A percentile compares a stretch with the other conserved stretches of the same genome.
Conservation (phyloP, 345 rosid species). For the Crucihimalaya himalaica region DNA sequence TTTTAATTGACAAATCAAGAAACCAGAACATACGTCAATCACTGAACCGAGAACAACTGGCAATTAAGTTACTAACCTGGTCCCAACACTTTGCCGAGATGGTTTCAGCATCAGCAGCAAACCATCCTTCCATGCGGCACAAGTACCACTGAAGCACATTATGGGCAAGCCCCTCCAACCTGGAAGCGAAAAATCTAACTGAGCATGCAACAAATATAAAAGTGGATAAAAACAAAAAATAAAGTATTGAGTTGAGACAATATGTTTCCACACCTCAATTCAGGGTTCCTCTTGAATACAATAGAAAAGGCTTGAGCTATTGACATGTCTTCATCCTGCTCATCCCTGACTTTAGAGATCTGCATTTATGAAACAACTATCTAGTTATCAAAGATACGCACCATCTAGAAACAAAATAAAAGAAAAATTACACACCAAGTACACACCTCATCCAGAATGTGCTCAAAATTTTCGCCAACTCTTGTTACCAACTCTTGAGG, state of each 20-base stretch:
- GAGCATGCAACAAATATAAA: conserved; percentile 16
- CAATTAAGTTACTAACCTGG: conserved; percentile 46
- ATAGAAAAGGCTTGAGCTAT: conserved; percentile 67
- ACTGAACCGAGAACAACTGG: background rate
- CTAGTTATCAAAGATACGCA: conserved; percentile 10
- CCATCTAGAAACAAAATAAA: background rate
- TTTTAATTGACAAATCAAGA: conserved; percentile 1
- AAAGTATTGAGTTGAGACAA: conserved; percentile 12
- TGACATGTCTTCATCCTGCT: conserved; percentile 77
- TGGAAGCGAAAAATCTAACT: conserved; percentile 28
- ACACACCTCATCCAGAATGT: conserved; percentile 73
- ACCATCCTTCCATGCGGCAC: conserved; percentile 99
- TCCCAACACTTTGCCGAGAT: conserved; percentile 92
- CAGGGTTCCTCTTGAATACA: conserved; percentile 79
- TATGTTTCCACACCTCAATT: conserved; percentile 55
- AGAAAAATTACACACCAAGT: background rate
- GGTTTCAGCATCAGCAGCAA: conserved; percentile 97
- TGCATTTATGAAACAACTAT: conserved; percentile 47
- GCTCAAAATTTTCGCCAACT: conserved; percentile 84
- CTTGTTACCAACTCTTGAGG: conserved; percentile 76
- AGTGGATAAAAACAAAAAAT: background rate
- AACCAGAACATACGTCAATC: conserved; percentile 1
- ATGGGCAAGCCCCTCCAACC: conserved; percentile 75
- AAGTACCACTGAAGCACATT: conserved; percentile 97
- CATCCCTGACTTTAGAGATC: conserved; percentile 74